Percentiles rank a stretch among this genome's conserved stretches.
These are phyloP conservation scores for Gryganskiella cystojenkinii DNA, from an alignment of 192 early-diverging fungal species.

Conservation along the genomic window DNA sequence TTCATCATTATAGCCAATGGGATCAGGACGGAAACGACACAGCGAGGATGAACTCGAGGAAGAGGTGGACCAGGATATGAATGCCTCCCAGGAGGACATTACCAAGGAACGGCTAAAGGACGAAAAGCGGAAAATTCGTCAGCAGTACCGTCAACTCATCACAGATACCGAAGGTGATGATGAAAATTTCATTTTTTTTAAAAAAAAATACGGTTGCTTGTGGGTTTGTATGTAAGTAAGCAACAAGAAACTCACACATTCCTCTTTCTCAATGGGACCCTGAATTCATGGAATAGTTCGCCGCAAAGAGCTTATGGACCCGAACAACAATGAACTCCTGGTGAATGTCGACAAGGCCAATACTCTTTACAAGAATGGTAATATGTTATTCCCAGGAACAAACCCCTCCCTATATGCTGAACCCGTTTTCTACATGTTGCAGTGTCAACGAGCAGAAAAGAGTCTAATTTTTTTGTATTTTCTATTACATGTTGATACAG, in stretches of 20 bases:
- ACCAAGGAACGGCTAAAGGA: slow-evolving; percentile 29
- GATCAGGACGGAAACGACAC: no score
- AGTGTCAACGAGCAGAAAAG: not conserved
- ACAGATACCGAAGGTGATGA: slow-evolving; percentile 45
- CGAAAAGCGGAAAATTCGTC: slow-evolving; percentile 48
- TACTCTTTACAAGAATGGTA: not conserved
- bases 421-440: no score
- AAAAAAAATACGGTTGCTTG: not conserved
- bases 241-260: not conserved
- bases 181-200: not conserved
- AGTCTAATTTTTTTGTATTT: no score
- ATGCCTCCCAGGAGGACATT: not conserved
- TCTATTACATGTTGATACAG: slow-evolving; percentile 41
- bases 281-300: slow-evolving; percentile 42
- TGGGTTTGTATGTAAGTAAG: not conserved
- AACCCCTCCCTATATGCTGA: not conserved
- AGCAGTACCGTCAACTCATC: slow-evolving; percentile 51
- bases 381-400: not conserved
- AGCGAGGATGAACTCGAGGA: slow-evolving; percentile 4
- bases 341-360: not conserved
- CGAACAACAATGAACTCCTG: slow-evolving; percentile 45
- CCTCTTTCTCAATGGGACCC: not conserved
- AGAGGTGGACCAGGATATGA: slow-evolving; percentile 16
- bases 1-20: no score
- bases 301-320: slow-evolving; percentile 49